Evolutionary conservation across 768 basidiomycete genomes (phyloP), one percentile per base, ranked within the genome.

Genomic region (Nidularia pulvinata): DNA sequence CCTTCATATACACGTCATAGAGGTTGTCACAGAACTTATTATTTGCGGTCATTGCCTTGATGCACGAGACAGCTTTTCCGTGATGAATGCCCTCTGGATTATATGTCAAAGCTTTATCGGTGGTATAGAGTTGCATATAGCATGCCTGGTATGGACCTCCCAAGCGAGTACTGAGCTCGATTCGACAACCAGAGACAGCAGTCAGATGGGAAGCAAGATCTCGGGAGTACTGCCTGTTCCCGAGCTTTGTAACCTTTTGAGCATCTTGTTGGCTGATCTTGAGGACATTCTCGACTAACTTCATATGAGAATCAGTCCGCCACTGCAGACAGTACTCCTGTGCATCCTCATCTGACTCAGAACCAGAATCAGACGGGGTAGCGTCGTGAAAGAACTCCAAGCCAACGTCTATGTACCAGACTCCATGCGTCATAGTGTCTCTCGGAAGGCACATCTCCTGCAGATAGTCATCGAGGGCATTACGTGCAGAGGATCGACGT

Each of bases 101-200:
- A 32, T 66, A 66, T 0, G 61, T 69, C 14, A 65, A 19, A 0
- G 69, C 33, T 49, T 74, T 74, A 55, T 73, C 71, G 0, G 70
- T 74, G 0, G 55, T 51, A 47, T 74, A 74, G 7, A 66, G 19
- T 39, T 73, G 71, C 0, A 71, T n/a, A 36, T 73, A 72, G 1
- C 37, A 42, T 0, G 57, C 59, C 1, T 62, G 32, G 22, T 35
- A 59, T 0, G 16, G 14, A 1, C 69, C 69, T 19, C 51, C 42
- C 2, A 51, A 59, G 2, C 48, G 53, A 3, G 35, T 19, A 0
- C 66, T 66, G 6, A 66, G 66, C 0, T 34, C 39, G 13, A 70
- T 62, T 0, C 71, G 57, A 52, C 67, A 73, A 0, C 70, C 72
- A 7, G 68, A 65, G 25, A 73, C 55, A 0, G 55, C 58, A 0